Conservation (phyloP, 768 basidiomycete species). For the Mycena latifolia region DNA sequence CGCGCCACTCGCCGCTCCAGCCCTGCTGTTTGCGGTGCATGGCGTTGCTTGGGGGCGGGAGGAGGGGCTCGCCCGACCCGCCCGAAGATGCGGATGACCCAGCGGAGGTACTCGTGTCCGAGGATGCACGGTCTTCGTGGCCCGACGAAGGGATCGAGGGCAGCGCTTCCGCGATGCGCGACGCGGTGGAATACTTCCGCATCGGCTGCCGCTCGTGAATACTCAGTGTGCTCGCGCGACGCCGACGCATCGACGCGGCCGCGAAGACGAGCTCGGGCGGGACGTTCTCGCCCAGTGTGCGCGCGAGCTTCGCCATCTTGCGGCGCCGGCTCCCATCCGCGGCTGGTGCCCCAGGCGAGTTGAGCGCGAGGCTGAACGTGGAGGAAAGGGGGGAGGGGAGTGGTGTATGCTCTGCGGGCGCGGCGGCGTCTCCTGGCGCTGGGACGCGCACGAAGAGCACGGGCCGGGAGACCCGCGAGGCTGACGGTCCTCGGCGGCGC, state of each 20-base stretch:
- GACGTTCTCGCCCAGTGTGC: conserved; percentile 59
- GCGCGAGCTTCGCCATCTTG: conserved; percentile 58
- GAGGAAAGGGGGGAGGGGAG: conserved; percentile 27
- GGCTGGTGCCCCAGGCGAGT: background rate
- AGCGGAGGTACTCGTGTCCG: no score
- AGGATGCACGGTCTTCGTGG: no score
- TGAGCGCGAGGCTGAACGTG: conserved; percentile 9
- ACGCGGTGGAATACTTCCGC: no score
- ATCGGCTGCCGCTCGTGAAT: background rate
- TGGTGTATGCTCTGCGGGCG: background rate
- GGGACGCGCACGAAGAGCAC: conserved; percentile 19
- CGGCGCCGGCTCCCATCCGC: conserved; percentile 43
- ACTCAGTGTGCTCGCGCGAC: conserved; percentile 26
- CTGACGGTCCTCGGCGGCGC: background rate
- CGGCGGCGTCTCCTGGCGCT: background rate
- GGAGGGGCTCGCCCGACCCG: no score
- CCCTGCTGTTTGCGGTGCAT: conserved; percentile 18
- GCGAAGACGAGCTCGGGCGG: conserved; percentile 53
- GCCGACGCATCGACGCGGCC: background rate
- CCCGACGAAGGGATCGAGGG: no score
- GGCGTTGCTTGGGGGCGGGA: background rate
- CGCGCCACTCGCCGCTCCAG: conserved; percentile 32
- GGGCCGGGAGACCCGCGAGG: background rate
- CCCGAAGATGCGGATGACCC: no score
- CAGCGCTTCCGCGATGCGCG: no score